Conservation (phyloP, 495 filamentous ascomycete species). For the Lophiostoma macrostomum region DNA sequence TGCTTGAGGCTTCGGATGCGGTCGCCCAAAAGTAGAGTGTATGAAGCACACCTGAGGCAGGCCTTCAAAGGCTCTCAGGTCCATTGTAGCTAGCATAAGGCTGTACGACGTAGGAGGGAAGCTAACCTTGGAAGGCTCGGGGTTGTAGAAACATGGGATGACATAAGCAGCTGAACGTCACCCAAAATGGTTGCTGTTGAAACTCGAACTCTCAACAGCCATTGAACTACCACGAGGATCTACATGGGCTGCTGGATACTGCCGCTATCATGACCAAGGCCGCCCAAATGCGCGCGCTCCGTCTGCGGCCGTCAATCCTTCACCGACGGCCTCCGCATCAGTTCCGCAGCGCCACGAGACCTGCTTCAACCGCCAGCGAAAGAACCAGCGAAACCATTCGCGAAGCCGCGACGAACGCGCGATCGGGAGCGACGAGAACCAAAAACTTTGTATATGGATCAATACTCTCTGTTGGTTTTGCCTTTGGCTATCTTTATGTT, state of each 20-base stretch:
- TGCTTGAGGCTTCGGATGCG: too few relatives aligned
- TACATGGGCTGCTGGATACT: constrained; percentile 7
- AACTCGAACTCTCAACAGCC: not conserved
- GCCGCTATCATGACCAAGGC: constrained; percentile 11
- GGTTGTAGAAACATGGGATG: too few relatives aligned
- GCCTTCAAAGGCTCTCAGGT: too few relatives aligned
- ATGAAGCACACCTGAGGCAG: too few relatives aligned
- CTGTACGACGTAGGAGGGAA: too few relatives aligned
- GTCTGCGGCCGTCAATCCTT: not conserved
- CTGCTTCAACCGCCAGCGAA: constrained; percentile 15
- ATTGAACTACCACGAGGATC: constrained; percentile 1
- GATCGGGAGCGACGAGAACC: constrained; percentile 40
- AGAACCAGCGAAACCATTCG: constrained; percentile 8
- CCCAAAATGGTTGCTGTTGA: not conserved
- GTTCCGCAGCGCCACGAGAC: constrained; percentile 5
- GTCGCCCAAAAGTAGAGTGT: too few relatives aligned
- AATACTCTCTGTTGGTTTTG: constrained; percentile 49
- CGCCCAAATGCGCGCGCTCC: constrained; percentile 12
- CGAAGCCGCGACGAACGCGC: constrained; percentile 36
- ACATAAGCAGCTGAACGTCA: too few relatives aligned
- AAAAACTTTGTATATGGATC: constrained; percentile 56
- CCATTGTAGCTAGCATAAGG: too few relatives aligned
- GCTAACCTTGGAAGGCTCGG: too few relatives aligned
- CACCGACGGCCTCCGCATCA: not conserved
- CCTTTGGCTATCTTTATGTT: constrained; percentile 67